Conservation (phyloP, 129 eudicot genomes). For the Rutidosis leptorrhynchoides region DNA sequence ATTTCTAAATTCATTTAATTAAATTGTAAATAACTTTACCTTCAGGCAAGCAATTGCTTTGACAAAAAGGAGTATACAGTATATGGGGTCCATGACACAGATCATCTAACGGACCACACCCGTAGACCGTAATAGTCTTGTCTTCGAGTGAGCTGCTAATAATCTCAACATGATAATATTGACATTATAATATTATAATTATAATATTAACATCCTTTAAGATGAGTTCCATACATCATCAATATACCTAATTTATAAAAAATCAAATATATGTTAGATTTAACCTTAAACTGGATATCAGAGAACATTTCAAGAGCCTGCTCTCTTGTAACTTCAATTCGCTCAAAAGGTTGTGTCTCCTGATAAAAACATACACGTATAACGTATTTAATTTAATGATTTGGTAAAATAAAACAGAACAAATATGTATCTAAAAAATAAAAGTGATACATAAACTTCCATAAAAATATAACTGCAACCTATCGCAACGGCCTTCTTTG, state of each 20-base stretch:
- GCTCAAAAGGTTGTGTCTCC: conserved; percentile 88
- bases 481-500: conserved; percentile 80
- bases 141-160: conserved; percentile 79
- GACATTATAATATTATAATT: conserved; percentile 2
- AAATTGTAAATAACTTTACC: too few relatives aligned
- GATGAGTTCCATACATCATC: not conserved
- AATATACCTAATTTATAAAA: not conserved
- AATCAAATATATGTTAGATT: not conserved
- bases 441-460: too few relatives aligned
- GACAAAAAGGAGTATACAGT: conserved; percentile 81
- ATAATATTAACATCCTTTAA: too few relatives aligned
- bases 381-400: too few relatives aligned
- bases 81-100: conserved; percentile 97
- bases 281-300: conserved; percentile 79
- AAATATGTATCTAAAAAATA: too few relatives aligned
- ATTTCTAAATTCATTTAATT: too few relatives aligned
- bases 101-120: conserved; percentile 97
- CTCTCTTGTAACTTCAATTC: conserved; percentile 84
- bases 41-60: too few relatives aligned
- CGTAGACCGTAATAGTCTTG: too few relatives aligned
- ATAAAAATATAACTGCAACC: not conserved
- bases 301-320: conserved; percentile 96
- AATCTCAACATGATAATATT: conserved; percentile 73
- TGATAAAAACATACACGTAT: conserved; percentile 29
- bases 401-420: too few relatives aligned